Evolutionary conservation across 2,329 filamentous ascomycete species (phyloP), one percentile per base, ranked within the genome.

Genomic region (Phaeosphaeriaceae sp.): DNA sequence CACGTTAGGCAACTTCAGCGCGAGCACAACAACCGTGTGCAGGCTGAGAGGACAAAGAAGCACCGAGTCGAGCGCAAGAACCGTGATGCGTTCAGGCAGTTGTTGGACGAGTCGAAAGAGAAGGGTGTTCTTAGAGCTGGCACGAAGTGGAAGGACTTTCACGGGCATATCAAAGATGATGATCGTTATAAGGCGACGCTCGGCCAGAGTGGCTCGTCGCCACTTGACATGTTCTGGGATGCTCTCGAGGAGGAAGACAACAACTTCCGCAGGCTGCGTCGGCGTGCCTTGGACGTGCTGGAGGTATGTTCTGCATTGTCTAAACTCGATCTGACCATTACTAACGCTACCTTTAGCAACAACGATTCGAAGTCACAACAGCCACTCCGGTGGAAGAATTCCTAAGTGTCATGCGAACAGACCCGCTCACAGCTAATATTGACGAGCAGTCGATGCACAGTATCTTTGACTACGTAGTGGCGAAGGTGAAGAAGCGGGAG

Each of bases 151-250:
- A 91, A 86, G 77, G 86, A 93, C 58, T 84, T 98, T 62, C 83
- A 90, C 65, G 87, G 90, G 0, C 76, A 90, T 48, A 86, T 99
- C 66, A 86, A 91, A 68, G 83, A 91, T 54, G 95, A 99, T 71
- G 85, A 89, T 48, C 91, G 93, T 65, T 98, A 97, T 78, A 85
- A 83, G 68, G 88, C 88, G 63, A 92, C 97, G 83, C 85, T 93
- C 58, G 93, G 93, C 51, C 92, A 96, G 73, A 80, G 86, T 57
- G 93, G 94, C 55, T 97, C 93, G 4, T 91, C 88, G 4, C 92
- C 95, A 15, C 85, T 97, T 64, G 93, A 98, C 71, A 83, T 99
- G 7, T 98, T 99, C 81, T 97, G 94, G 92, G 95, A 99, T 75
- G 83, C 93, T 48, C 85, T 98, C 24, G 95, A 98, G 76, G 93